A percentile compares a stretch with the other conserved stretches of the same genome.
Conservation (phyloP, 352 stramenopile species). For the Phytophthora agathidicida region DNA sequence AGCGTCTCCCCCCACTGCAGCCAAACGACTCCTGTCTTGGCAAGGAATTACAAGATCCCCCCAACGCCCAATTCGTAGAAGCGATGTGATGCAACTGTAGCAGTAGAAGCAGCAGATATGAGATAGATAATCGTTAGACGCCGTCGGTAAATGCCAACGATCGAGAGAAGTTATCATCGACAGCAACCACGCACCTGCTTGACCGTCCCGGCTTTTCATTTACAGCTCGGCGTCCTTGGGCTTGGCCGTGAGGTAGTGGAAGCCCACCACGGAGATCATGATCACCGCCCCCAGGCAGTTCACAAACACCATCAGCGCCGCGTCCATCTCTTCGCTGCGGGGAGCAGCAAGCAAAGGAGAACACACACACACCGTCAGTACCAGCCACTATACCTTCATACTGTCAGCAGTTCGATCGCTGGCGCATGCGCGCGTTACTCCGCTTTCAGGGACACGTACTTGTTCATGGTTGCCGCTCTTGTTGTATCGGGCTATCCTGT, state of each 20-base stretch:
- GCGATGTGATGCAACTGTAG: constrained; percentile 1
- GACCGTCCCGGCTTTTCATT: background rate
- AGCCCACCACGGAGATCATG: constrained; percentile 88
- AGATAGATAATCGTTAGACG: too few species aligned
- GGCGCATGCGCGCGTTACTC: background rate
- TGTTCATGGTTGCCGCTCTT: constrained; percentile 44
- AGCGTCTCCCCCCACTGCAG: background rate
- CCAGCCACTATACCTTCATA: background rate
- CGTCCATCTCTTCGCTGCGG: constrained; percentile 86
- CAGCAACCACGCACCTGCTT: constrained; percentile 3
- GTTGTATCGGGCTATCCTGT: constrained; percentile 31
- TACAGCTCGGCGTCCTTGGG: constrained; percentile 86
- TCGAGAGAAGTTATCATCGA: too few species aligned
- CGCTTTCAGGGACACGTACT: constrained; percentile 38
- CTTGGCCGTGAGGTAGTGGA: constrained; percentile 88
- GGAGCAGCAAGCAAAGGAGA: constrained; percentile 2
- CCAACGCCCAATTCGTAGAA: too few species aligned
- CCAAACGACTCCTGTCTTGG: background rate
- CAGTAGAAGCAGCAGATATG: background rate
- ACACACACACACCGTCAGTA: constrained; percentile 12
- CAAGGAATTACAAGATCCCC: background rate
- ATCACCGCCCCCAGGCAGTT: constrained; percentile 88
- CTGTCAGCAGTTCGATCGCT: background rate
- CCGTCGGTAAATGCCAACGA: too few species aligned
- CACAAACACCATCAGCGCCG: constrained; percentile 88